Conservation (phyloP, 371 early-diverging fungal genomes). For the Mortierella sp. region DNA sequence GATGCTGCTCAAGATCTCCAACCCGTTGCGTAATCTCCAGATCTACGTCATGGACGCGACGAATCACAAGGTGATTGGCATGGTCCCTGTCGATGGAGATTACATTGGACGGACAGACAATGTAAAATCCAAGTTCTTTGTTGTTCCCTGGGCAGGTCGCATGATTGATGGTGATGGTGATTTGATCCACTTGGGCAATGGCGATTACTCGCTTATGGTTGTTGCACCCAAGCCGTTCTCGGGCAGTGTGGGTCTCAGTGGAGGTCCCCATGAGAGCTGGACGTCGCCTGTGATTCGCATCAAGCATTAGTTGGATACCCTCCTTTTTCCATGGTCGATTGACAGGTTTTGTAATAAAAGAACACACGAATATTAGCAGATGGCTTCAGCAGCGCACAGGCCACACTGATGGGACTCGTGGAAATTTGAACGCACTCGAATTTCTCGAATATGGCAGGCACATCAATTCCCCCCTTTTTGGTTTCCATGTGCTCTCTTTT, state of each 20-base stretch:
- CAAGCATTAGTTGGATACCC: background rate
- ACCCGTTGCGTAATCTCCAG: constrained; percentile 36
- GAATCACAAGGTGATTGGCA: constrained; percentile 21
- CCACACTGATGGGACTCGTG: background rate
- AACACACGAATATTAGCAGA: background rate
- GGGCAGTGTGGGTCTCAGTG: background rate
- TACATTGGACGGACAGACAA: constrained; percentile 46
- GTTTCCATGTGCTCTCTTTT: background rate
- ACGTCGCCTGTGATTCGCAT: constrained; percentile 32
- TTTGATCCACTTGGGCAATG: constrained; percentile 16
- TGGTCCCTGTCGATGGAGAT: constrained; percentile 35
- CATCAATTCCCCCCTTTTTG: background rate
- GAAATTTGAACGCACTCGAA: no score
- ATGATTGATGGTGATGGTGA: constrained; percentile 5
- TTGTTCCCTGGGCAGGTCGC: constrained; percentile 32
- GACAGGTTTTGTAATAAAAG: background rate
- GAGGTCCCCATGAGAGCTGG: constrained; percentile 35
- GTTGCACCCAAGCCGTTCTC: constrained; percentile 51
- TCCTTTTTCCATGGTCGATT: no score
- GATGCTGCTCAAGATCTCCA: constrained; percentile 46
- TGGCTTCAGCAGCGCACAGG: background rate
- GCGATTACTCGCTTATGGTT: constrained; percentile 33
- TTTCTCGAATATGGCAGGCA: background rate
- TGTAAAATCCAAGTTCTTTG: constrained; percentile 36
- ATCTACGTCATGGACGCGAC: constrained; percentile 27